Evolutionary conservation across 2,329 filamentous ascomycete species (phyloP).

Genomic region (Fusarium mexicanum): DNA sequence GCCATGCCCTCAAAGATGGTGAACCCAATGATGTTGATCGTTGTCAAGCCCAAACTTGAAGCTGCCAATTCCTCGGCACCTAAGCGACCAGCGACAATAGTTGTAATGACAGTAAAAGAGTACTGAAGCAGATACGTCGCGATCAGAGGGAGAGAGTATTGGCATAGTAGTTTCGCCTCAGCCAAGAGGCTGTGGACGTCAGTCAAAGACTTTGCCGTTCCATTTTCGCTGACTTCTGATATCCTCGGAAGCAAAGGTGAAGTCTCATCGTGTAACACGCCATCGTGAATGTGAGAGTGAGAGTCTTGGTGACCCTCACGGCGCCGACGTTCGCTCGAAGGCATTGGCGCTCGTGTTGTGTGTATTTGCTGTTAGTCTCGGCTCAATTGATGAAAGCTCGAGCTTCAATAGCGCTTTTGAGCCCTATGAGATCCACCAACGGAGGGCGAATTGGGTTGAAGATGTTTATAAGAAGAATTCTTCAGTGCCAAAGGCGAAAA

Average conservation of each 20-base stretch:
- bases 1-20: slow-evolving; percentile 51
- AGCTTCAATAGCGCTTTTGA: neutral
- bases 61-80: slow-evolving; percentile 64
- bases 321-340: slow-evolving; percentile 13
- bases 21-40: slow-evolving; percentile 65
- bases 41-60: slow-evolving; percentile 62
- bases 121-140: slow-evolving; percentile 65
- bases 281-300: neutral
- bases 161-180: slow-evolving; percentile 31
- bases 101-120: slow-evolving; percentile 62
- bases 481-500: slow-evolving; percentile 1
- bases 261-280: slow-evolving; percentile 28
- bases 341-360: slow-evolving; percentile 1
- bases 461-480: slow-evolving; percentile 21
- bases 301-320: slow-evolving; percentile 5
- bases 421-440: slow-evolving; percentile 17
- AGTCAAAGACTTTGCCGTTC: neutral
- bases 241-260: slow-evolving; percentile 26
- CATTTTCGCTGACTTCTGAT: slow-evolving; percentile 9
- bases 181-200: slow-evolving; percentile 18
- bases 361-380: neutral
- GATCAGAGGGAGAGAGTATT: slow-evolving; percentile 57
- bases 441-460: slow-evolving; percentile 1
- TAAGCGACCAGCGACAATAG: slow-evolving; percentile 62
- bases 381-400: neutral